These are phyloP conservation scores for Aureobasidium musti DNA, from an alignment of 2,329 filamentous ascomycete genomes.

Conservation along the genomic window DNA sequence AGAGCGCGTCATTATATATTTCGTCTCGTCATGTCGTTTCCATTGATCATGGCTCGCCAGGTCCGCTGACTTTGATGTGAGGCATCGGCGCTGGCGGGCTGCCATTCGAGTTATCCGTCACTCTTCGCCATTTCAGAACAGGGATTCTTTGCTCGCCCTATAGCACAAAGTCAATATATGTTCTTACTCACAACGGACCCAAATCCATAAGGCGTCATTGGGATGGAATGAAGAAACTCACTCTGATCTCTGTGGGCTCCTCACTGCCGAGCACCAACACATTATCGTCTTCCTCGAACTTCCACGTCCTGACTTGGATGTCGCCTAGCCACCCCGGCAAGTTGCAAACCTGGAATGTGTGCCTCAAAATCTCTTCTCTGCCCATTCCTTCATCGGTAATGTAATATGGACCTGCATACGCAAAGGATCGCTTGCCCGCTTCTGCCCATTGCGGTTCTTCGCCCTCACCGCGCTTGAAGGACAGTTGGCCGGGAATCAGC, in stretches of 20 bases:
- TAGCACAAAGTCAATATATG: conserved; percentile 1
- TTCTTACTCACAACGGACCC: neutral
- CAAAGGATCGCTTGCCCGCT: conserved; percentile 43
- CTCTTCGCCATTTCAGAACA: conserved; percentile 43
- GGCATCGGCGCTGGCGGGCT: conserved; percentile 42
- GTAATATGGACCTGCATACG: conserved; percentile 45
- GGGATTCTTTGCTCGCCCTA: conserved; percentile 44
- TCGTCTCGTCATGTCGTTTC: conserved; percentile 5
- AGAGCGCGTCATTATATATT: conserved; percentile 4
- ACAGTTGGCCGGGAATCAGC: conserved; percentile 38
- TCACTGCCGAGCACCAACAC: conserved; percentile 45
- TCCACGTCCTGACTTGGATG: conserved; percentile 43
- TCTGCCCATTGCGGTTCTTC: conserved; percentile 46
- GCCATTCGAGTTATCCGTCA: conserved; percentile 39
- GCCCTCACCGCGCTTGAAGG: conserved; percentile 43
- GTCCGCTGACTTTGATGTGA: conserved; percentile 45
- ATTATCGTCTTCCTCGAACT: conserved; percentile 44
- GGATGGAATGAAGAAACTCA: conserved; percentile 28
- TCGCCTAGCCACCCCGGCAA: conserved; percentile 45
- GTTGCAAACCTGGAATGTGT: conserved; percentile 45
- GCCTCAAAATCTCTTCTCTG: conserved; percentile 41
- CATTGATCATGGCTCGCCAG: conserved; percentile 41
- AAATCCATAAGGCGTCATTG: too few relatives aligned
- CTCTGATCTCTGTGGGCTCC: conserved; percentile 45
- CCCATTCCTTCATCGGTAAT: conserved; percentile 42